A percentile compares a stretch with the other conserved stretches of the same genome.
Evolutionary conservation across 2,329 filamentous ascomycete species (phyloP).

Genomic region (Thelonectria blattea): DNA sequence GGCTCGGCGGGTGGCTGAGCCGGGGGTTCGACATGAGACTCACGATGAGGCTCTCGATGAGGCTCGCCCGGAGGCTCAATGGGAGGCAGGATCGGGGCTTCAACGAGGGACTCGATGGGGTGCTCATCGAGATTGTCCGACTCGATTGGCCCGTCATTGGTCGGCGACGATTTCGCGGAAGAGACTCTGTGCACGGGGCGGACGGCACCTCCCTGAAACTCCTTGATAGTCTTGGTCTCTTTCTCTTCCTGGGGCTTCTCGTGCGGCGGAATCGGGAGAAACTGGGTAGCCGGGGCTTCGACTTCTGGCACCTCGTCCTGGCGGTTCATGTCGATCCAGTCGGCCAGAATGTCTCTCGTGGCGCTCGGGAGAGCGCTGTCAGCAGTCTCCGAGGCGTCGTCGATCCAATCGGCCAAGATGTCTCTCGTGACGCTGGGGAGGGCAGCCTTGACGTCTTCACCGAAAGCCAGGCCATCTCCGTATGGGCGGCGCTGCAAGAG

Average conservation of each 20-base stretch:
- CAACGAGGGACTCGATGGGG: too few relatives aligned
- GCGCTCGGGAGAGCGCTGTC: background rate
- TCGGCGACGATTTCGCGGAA: too few relatives aligned
- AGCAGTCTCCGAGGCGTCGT: background rate
- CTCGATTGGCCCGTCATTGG: too few relatives aligned
- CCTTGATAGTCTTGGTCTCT: too few relatives aligned
- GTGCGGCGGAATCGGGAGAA: background rate
- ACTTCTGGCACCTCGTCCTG: too few relatives aligned
- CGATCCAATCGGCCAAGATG: background rate
- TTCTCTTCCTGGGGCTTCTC: too few relatives aligned
- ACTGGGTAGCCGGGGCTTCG: background rate
- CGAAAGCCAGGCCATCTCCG: background rate
- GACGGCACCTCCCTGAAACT: too few relatives aligned
- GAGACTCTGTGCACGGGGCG: too few relatives aligned
- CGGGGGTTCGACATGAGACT: too few relatives aligned
- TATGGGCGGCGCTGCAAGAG: background rate
- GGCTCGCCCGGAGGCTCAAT: background rate
- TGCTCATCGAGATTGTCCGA: too few relatives aligned
- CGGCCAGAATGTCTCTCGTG: background rate
- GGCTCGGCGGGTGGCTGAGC: background rate
- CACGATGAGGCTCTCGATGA: background rate
- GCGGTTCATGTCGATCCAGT: background rate
- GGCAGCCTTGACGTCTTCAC: background rate
- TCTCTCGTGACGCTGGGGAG: background rate
- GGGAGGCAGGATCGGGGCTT: background rate